These are phyloP conservation scores for Trichomonas gallinae DNA, from an alignment of 208 protist genomes.

Conservation along the genomic window DNA sequence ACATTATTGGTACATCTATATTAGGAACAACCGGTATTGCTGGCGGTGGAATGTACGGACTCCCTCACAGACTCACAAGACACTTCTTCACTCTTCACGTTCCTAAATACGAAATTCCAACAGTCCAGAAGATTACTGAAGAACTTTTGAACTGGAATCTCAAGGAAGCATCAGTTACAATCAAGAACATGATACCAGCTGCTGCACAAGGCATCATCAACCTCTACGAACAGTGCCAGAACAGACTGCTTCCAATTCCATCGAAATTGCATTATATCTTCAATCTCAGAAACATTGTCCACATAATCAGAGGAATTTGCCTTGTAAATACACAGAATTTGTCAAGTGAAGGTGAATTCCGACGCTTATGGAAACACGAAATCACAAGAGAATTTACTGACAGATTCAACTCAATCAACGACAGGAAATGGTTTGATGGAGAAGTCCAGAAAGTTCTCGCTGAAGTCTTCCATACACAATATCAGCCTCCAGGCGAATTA, in stretches of 20 bases:
- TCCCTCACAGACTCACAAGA: constrained; percentile 81
- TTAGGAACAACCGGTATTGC: constrained; percentile 42
- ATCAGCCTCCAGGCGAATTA: background rate
- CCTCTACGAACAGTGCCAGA: constrained; percentile 32
- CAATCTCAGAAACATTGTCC: constrained; percentile 84
- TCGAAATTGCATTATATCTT: constrained; percentile 92
- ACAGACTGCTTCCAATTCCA: constrained; percentile 71
- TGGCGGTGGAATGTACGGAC: constrained; percentile 70
- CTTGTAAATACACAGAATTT: background rate
- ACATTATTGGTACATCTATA: constrained; percentile 58
- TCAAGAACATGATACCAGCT: background rate
- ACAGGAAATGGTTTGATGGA: constrained; percentile 63
- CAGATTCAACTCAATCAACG: constrained; percentile 69
- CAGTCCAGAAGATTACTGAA: constrained; percentile 45
- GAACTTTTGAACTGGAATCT: constrained; percentile 36
- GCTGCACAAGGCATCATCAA: constrained; percentile 38
- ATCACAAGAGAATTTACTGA: constrained; percentile 80
- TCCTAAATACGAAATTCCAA: background rate
- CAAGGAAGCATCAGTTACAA: background rate
- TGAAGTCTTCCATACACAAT: background rate
- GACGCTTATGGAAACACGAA: constrained; percentile 80
- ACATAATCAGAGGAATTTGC: constrained; percentile 51
- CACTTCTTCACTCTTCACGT: constrained; percentile 74
- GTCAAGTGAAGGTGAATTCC: constrained; percentile 40
- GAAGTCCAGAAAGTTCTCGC: background rate